Conservation (phyloP, 805 yeast species). For the Zygosaccharomyces gambellarensis region DNA sequence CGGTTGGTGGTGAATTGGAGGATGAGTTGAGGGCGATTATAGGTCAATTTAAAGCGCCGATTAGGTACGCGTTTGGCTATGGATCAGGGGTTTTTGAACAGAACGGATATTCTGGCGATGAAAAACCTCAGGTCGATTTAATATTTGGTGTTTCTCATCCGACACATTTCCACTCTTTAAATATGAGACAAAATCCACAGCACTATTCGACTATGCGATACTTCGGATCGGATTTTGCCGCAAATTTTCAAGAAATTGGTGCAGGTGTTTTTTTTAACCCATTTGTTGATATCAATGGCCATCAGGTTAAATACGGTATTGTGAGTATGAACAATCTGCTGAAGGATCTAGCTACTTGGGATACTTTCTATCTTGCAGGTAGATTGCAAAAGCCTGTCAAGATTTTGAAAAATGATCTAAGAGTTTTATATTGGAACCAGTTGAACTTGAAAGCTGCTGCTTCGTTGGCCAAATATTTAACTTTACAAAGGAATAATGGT, state of each 20-base stretch:
- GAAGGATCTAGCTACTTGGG: slow-evolving; percentile 78
- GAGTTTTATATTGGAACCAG: slow-evolving; percentile 63
- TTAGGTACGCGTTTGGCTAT: slow-evolving; percentile 81
- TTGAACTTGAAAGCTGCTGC: slow-evolving; percentile 75
- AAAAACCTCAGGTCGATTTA: slow-evolving; percentile 74
- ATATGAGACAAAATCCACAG: slow-evolving; percentile 57
- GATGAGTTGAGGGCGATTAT: slow-evolving; percentile 46
- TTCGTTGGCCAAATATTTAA: slow-evolving; percentile 44
- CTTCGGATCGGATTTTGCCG: slow-evolving; percentile 56
- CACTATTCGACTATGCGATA: slow-evolving; percentile 71
- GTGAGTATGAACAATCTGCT: slow-evolving; percentile 58
- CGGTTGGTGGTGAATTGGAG: slow-evolving; percentile 42
- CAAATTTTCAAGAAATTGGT: slow-evolving; percentile 61
- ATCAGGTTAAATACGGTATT: slow-evolving; percentile 79
- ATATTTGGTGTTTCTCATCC: slow-evolving; percentile 77
- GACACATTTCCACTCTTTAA: slow-evolving; percentile 68
- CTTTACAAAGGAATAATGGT: slow-evolving; percentile 33
- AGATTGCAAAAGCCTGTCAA: slow-evolving; percentile 92
- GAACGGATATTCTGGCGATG: slow-evolving; percentile 40
- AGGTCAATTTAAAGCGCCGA: slow-evolving; percentile 62
- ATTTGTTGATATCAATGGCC: slow-evolving; percentile 59
- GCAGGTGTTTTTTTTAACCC: slow-evolving; percentile 96
- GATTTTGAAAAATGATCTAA: slow-evolving; percentile 58
- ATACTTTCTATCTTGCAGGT: slow-evolving; percentile 82
- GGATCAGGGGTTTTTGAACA: slow-evolving; percentile 93